Percentiles rank a stretch among this genome's conserved stretches.
Conservation (phyloP, 192 early-diverging fungal species). For the Phlyctochytrium planicorne region DNA sequence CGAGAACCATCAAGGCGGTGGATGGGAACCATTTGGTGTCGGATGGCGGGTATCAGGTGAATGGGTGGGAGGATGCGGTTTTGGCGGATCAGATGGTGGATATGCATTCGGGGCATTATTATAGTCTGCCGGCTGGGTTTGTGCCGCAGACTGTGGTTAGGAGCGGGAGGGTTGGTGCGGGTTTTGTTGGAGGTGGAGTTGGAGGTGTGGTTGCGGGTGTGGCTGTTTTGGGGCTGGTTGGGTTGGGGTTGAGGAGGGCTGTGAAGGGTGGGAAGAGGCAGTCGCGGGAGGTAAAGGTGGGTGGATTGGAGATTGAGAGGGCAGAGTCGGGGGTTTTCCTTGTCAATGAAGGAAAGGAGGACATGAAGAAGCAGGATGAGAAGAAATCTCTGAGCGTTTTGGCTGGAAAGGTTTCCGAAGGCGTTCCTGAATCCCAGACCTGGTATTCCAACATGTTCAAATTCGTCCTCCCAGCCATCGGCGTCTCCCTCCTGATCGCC, state of each 20-base stretch:
- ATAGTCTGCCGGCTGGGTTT: no score
- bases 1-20: constrained; percentile 19
- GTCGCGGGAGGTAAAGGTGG: constrained; percentile 12
- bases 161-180: not conserved
- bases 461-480: no score
- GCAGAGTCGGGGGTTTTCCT: not conserved
- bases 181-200: no score
- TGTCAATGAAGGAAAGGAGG: not conserved
- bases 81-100: constrained; percentile 29
- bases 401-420: no score
- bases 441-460: no score
- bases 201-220: not conserved
- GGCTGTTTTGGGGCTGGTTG: not conserved
- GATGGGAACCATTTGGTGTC: constrained; percentile 30
- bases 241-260: constrained; percentile 5
- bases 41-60: constrained; percentile 38
- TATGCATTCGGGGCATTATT: constrained; percentile 45
- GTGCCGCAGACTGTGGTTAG: not conserved
- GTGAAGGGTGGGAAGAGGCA: constrained; percentile 3
- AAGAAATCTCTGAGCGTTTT: no score
- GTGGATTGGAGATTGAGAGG: not conserved
- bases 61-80: constrained; percentile 25
- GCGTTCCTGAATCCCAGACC: no score
- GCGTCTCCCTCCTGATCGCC: no score
- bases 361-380: no score